Evolutionary conservation across 2,329 filamentous ascomycete genomes (phyloP), one percentile per base, ranked within the genome.

Genomic region (Coniochaeta sp.): DNA sequence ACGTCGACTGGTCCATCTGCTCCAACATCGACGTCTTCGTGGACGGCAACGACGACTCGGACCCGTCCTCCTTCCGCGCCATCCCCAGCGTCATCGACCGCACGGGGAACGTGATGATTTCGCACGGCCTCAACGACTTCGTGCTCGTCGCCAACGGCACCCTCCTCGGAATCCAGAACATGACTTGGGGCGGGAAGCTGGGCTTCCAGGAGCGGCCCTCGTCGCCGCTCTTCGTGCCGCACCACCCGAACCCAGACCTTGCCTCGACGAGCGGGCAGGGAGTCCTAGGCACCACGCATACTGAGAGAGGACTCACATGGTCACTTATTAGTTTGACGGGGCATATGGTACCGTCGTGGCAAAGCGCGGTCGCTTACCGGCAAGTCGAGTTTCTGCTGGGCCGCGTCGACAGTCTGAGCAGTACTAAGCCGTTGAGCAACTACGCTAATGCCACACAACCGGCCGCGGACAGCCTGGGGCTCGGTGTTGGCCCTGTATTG

Each of bases 371-470:
- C 0, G 81, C 86, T 0, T 90, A 89, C 69, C 78, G 89, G 42
- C 86, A 89, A 61, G 70, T 93, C 24, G 89, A 93, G 76, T 87
- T 89, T 66, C 70, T 93, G 64, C 77, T 93, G 1, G 90, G 90
- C 0, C 77, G 89, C 36, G 83, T 91, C n/a, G 75, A 82, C 6
- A 81, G 76, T 61, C 67, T 89, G 62, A 73, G 64, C 5, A 70
- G 71, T 4, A 73, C 67, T 1, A 69, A 60, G 34, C 54, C 54
- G 30, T 24, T 55, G n/a, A 22, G 30, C 54, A 55, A 22, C 30
- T 55, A 55, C 19, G 54, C 54, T 2, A 55, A 55, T 38, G 54
- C 54, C 16, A 55, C 30, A 3, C 54, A 55, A 22, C 54, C 54
- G 30, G 17, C 30, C 16, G 54, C 54, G n/a, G 30, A 38, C 12